These are phyloP conservation scores for Suaeda aralocaspica DNA, from an alignment of 148 eudicot genomes.

Conservation along the genomic window DNA sequence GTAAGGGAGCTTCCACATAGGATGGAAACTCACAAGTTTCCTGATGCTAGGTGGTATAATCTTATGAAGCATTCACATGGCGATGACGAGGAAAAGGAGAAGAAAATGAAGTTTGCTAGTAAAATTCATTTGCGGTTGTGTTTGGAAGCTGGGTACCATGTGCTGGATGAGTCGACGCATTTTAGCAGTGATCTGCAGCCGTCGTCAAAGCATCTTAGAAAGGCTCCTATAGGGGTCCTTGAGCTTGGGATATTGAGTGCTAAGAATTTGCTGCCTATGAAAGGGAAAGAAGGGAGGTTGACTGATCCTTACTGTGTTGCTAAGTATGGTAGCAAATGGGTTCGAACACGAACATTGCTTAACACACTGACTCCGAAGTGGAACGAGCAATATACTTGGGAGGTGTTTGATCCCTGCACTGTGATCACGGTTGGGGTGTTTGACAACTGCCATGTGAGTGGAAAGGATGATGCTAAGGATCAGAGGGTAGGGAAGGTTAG, in stretches of 20 bases:
- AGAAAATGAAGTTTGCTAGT: constrained; percentile 69
- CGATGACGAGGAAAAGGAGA: constrained; percentile 60
- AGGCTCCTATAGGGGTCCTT: constrained; percentile 67
- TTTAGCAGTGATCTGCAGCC: constrained; percentile 96
- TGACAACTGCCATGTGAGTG: constrained; percentile 73
- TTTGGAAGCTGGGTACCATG: constrained; percentile 84
- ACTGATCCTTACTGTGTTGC: constrained; percentile 96
- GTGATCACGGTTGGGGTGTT: constrained; percentile 87
- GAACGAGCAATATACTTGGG: constrained; percentile 98
- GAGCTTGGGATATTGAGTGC: constrained; percentile 89
- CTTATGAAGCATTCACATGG: constrained; percentile 43
- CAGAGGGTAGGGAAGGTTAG: constrained; percentile 89
- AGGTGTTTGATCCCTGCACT: constrained; percentile 85
- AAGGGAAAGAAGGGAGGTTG: constrained; percentile 53
- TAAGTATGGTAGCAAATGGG: constrained; percentile 92
- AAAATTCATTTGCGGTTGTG: constrained; percentile 64
- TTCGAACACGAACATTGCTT: constrained; percentile 80
- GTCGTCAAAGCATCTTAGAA: constrained; percentile 65
- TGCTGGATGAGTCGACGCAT: constrained; percentile 83
- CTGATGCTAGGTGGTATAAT: constrained; percentile 70
- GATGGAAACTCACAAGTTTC: constrained; percentile 45
- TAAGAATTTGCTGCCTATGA: constrained; percentile 71
- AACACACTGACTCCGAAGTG: constrained; percentile 66
- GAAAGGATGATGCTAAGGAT: constrained; percentile 52
- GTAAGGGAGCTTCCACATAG: constrained; percentile 69